Conservation (phyloP, 2,329 filamentous ascomycete species). For the Aspergillus unguis region DNA sequence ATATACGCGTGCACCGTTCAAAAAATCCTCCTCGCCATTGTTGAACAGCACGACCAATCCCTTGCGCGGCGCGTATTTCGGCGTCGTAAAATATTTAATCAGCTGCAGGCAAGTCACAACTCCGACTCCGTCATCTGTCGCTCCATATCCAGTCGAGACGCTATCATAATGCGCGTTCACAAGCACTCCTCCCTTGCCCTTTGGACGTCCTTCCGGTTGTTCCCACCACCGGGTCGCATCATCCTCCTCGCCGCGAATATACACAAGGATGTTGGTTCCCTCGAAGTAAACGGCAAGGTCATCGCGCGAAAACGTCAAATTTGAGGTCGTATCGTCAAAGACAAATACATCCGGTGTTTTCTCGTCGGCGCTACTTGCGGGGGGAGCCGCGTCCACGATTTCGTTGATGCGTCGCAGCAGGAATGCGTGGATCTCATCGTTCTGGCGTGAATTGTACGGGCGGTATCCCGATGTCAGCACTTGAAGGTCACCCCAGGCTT, state of each 20-base stretch:
- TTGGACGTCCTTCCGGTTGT: slow-evolving; percentile 46
- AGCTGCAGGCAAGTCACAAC: slow-evolving; percentile 84
- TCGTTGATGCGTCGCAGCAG: slow-evolving; percentile 66
- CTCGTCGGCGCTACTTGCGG: slow-evolving; percentile 15
- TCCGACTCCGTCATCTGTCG: slow-evolving; percentile 90
- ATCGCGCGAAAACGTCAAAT: slow-evolving; percentile 65
- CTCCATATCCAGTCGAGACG: slow-evolving; percentile 86
- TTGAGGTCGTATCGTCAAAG: slow-evolving; percentile 75
- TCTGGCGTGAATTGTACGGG: slow-evolving; percentile 81
- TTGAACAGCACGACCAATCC: slow-evolving; percentile 86
- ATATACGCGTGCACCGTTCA: slow-evolving; percentile 84
- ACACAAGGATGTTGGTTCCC: slow-evolving; percentile 86
- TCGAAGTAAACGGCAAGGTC: slow-evolving; percentile 73
- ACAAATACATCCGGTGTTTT: slow-evolving; percentile 50
- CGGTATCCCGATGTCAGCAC: slow-evolving; percentile 72
- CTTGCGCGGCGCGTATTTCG: slow-evolving; percentile 68
- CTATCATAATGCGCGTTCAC: slow-evolving; percentile 96
- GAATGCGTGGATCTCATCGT: slow-evolving; percentile 76
- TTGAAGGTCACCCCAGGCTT: slow-evolving; percentile 83
- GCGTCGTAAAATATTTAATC: slow-evolving; percentile 76
- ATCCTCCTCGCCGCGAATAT: slow-evolving; percentile 78
- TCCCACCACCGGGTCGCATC: slow-evolving; percentile 72
- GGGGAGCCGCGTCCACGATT: slow-evolving; percentile 64
- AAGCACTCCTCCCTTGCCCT: slow-evolving; percentile 70
- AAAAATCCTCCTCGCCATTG: slow-evolving; percentile 90